Conservation (phyloP, 371 early-diverging fungal species). For the Actinomucor elegans region DNA sequence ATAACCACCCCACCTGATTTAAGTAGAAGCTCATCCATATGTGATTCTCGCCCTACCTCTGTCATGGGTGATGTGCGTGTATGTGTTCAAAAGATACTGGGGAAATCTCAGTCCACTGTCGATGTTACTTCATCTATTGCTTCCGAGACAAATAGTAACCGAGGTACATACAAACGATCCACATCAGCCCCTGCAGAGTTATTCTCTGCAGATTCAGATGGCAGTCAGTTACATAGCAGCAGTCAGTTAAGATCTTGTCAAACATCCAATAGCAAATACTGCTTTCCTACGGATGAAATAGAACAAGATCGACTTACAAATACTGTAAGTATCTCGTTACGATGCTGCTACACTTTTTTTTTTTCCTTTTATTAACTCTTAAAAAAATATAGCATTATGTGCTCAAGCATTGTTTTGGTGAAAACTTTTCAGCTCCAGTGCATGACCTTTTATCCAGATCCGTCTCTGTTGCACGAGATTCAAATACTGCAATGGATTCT, state of each 20-base stretch:
- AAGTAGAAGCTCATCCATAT: not conserved
- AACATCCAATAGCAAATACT: constrained; percentile 19
- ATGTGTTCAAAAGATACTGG: not conserved
- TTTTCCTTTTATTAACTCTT: not conserved
- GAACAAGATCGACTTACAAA: constrained; percentile 39
- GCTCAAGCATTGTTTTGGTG: constrained; percentile 37
- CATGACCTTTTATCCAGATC: constrained; percentile 16
- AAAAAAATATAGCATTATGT: constrained; percentile 35
- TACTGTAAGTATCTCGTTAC: constrained; percentile 21
- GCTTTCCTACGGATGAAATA: constrained; percentile 27
- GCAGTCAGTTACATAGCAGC: not conserved
- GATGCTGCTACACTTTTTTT: not conserved
- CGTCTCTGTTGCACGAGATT: constrained; percentile 20
- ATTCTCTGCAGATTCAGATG: not conserved
- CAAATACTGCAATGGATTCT: no score
- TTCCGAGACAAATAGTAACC: not conserved
- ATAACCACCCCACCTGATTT: not conserved
- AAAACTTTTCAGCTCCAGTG: constrained; percentile 40
- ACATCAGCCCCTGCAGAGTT: constrained; percentile 1
- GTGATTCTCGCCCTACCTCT: constrained; percentile 6
- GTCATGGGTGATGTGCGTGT: constrained; percentile 3
- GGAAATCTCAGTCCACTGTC: not conserved
- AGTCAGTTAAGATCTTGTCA: not conserved
- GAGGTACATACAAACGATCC: not conserved
- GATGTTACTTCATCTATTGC: not conserved